Conservation (phyloP, 768 basidiomycete species). For the Trametes elegans region DNA sequence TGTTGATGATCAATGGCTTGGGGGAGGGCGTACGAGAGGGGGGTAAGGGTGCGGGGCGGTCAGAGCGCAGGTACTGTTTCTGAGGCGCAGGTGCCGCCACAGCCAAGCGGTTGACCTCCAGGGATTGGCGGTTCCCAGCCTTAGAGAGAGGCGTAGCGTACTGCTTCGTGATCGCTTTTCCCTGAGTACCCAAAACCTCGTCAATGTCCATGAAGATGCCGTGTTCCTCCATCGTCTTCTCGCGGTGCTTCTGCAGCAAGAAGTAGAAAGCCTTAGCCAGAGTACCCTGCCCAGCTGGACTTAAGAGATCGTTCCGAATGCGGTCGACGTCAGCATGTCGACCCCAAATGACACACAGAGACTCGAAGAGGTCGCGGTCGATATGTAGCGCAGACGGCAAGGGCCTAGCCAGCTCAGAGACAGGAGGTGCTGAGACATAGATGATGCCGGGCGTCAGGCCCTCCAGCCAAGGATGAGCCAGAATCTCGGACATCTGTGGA, state of each 20-base stretch:
- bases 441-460: constrained; percentile 48
- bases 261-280: constrained; percentile 90
- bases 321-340: constrained; percentile 58
- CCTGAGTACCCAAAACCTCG: constrained; percentile 26
- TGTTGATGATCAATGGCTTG: constrained; percentile 17
- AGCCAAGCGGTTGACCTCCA: constrained; percentile 8
- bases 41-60: constrained; percentile 28
- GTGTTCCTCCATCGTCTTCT: constrained; percentile 56
- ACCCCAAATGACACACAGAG: constrained; percentile 82
- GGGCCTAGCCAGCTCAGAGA: constrained; percentile 60
- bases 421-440: constrained; percentile 39
- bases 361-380: constrained; percentile 74
- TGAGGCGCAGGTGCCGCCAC: background rate
- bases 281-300: constrained; percentile 64
- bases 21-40: constrained; percentile 33
- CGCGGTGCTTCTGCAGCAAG: constrained; percentile 72
- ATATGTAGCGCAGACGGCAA: constrained; percentile 67
- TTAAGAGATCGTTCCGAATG: constrained; percentile 66
- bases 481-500: constrained; percentile 78
- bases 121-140: constrained; percentile 12
- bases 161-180: constrained; percentile 38
- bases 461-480: constrained; percentile 81
- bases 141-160: constrained; percentile 42
- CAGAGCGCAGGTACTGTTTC: constrained; percentile 21
- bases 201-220: constrained; percentile 42